Percentiles rank a stretch among this genome's conserved stretches.
These are phyloP conservation scores for Fusarium equiseti DNA, from an alignment of 2,329 filamentous ascomycete species.

Conservation along the genomic window DNA sequence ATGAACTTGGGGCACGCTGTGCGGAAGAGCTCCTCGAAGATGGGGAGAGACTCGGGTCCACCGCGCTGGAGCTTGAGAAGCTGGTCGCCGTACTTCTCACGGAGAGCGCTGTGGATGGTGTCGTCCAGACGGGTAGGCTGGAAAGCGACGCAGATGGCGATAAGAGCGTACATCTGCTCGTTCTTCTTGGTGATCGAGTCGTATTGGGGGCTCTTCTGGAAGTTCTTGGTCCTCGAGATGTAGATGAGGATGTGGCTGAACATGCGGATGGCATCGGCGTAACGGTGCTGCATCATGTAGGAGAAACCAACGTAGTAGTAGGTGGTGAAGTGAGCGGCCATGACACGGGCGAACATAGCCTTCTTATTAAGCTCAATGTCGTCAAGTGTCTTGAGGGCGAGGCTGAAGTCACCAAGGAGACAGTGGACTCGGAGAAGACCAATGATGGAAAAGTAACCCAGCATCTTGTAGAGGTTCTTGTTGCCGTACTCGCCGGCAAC, in stretches of 20 bases:
- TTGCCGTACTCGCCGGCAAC: conserved; percentile 96
- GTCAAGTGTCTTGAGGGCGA: conserved; percentile 98
- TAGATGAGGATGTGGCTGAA: conserved; percentile 99
- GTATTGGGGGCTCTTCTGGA: conserved; percentile 99
- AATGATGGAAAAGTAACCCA: conserved; percentile 99
- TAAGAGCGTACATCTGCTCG: conserved; percentile 99
- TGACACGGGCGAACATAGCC: conserved; percentile 99
- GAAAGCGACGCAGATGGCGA: conserved; percentile 98
- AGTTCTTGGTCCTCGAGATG: conserved; percentile 99
- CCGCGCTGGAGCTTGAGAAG: conserved; percentile 96
- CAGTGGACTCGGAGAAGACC: conserved; percentile 96
- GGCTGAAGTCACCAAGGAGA: conserved; percentile 95
- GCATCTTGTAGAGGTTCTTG: conserved; percentile 95
- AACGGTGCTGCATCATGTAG: conserved; percentile 99
- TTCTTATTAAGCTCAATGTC: conserved; percentile 99
- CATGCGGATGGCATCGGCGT: conserved; percentile 99
- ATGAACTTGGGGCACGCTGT: conserved; percentile 99
- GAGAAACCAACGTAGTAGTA: conserved; percentile 99
- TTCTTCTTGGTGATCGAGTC: conserved; percentile 99
- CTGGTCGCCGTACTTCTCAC: conserved; percentile 99
- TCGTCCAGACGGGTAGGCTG: conserved; percentile 97
- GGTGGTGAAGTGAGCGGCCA: conserved; percentile 99
- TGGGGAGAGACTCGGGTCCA: conserved; percentile 91
- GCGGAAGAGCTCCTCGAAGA: conserved; percentile 99
- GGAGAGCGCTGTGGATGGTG: conserved; percentile 96